Evolutionary conservation across 2,329 filamentous ascomycete species (phyloP).

Genomic region (Cercospora berteroae): DNA sequence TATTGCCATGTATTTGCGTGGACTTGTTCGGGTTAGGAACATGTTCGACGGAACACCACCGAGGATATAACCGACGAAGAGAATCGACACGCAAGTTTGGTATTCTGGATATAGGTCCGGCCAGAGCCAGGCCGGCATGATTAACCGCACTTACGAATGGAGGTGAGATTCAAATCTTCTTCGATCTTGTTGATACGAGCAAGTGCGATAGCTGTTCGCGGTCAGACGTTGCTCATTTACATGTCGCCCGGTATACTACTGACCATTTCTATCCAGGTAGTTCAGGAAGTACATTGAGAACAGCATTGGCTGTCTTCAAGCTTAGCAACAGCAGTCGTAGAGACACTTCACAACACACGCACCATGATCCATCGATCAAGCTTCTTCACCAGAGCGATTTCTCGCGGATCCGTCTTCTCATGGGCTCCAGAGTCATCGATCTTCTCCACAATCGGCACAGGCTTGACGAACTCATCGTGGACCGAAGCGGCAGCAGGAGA

Average conservation of each 20-base stretch:
- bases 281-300: conserved; percentile 76
- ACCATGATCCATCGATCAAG: conserved; percentile 10
- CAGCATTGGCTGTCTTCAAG: conserved; percentile 38
- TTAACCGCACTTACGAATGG: neutral
- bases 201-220: conserved; percentile 28
- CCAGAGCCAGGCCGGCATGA: neutral
- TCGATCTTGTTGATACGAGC: conserved; percentile 39
- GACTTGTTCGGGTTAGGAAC: conserved; percentile 35
- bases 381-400: conserved; percentile 12
- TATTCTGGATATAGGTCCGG: conserved; percentile 42
- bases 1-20: conserved; percentile 29
- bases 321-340: no score
- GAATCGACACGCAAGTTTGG: conserved; percentile 44
- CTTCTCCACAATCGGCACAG: neutral
- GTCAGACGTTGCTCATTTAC: neutral
- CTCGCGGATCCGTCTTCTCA: neutral
- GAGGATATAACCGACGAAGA: conserved; percentile 43
- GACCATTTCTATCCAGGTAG: conserved; percentile 54
- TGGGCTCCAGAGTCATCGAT: conserved; percentile 31
- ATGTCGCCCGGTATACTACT: neutral
- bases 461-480: neutral
- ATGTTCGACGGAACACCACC: conserved; percentile 41
- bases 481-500: neutral
- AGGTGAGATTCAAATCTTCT: conserved; percentile 44
- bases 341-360: no score